These are phyloP conservation scores for Boletus huronensis DNA, from an alignment of 768 basidiomycete genomes.

Conservation along the genomic window DNA sequence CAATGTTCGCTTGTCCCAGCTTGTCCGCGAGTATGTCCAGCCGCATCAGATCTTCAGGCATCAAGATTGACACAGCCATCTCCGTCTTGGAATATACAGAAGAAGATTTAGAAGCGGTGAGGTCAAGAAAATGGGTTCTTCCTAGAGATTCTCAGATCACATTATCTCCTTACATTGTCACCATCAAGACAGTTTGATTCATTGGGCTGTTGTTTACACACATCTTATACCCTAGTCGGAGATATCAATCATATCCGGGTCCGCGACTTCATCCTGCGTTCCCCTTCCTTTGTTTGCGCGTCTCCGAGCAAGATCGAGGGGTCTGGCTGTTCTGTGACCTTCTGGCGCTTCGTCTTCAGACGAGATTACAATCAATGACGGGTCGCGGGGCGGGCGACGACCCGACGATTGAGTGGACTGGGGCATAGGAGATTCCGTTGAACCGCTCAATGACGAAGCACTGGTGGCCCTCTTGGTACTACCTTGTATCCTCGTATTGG, in stretches of 20 bases:
- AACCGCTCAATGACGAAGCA: constrained; percentile 14
- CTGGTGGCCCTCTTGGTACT: constrained; percentile 5
- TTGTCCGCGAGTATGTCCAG: not conserved
- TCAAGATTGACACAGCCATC: not conserved
- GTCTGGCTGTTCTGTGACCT: not conserved
- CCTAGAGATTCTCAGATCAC: not conserved
- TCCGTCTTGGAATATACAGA: not conserved
- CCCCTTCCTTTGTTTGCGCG: not conserved
- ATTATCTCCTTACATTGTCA: not conserved
- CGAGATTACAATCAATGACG: constrained; percentile 22
- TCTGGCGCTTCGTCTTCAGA: constrained; percentile 16
- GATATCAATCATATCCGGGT: constrained; percentile 56
- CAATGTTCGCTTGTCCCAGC: not conserved
- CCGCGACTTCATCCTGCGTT: constrained; percentile 33
- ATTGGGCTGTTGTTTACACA: not conserved
- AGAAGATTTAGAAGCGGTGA: not conserved
- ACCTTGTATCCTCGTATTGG: constrained; percentile 10
- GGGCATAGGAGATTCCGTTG: constrained; percentile 11
- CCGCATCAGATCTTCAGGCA: not conserved
- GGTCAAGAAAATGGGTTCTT: not conserved
- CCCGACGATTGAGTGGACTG: constrained; percentile 17
- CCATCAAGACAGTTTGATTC: not conserved
- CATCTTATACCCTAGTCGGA: constrained; percentile 28
- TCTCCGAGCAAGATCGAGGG: constrained; percentile 7
- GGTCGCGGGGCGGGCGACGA: constrained; percentile 16